A percentile compares a stretch with the other conserved stretches of the same genome.
Evolutionary conservation across 2,329 filamentous ascomycete species (phyloP).

Genomic region (Colletotrichum simmondsii): DNA sequence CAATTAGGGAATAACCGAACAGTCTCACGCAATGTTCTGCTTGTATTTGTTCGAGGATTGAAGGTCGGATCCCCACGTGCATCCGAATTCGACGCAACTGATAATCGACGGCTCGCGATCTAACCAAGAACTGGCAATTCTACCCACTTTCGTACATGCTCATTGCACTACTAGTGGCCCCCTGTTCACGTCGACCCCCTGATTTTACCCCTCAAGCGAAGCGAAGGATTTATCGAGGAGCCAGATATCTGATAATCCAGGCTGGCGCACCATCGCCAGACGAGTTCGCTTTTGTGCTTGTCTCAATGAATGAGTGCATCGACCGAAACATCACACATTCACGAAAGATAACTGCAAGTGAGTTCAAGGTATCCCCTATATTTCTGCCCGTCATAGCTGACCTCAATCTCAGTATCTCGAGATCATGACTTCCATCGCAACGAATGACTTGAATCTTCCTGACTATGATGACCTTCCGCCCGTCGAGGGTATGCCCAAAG

Average conservation of each 20-base stretch:
- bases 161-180: neutral
- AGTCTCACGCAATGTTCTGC: neutral
- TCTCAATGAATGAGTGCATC: neutral
- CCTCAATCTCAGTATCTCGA: neutral
- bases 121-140: neutral
- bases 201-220: neutral
- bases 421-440: neutral
- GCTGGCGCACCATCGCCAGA: neutral
- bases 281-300: neutral
- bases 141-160: neutral
- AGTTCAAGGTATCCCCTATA: too few species aligned
- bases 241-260: neutral
- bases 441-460: conserved; percentile 44
- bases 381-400: neutral
- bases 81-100: neutral
- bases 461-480: conserved; percentile 55
- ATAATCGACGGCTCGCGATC: neutral
- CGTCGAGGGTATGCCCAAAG: conserved; percentile 56
- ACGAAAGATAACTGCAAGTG: neutral
- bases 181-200: neutral
- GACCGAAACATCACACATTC: neutral
- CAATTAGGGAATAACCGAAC: too few species aligned
- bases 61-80: neutral
- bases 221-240: neutral
- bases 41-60: neutral